Conservation (phyloP, 768 basidiomycete species). For the Boletus speciosus region DNA sequence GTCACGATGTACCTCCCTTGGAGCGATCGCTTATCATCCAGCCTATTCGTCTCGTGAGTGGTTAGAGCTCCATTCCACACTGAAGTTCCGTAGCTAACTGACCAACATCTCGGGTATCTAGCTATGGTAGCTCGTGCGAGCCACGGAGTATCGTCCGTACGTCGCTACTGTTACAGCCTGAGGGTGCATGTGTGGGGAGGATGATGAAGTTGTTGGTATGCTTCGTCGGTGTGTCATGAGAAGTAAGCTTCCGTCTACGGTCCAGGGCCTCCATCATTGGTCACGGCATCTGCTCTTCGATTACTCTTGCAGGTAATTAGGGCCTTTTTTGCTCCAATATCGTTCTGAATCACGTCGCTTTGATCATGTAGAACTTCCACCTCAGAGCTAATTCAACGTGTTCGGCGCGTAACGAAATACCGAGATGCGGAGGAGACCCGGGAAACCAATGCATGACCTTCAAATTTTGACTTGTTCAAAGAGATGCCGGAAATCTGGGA, state of each 20-base stretch:
- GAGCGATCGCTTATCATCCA: not conserved
- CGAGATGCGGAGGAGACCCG: not conserved
- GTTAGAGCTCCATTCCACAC: not conserved
- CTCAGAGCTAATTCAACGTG: not conserved
- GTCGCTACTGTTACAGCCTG: not conserved
- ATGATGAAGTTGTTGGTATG: not conserved
- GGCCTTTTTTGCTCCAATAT: not conserved
- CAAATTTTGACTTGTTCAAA: not conserved
- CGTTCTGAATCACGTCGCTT: not conserved
- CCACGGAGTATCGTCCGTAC: not conserved
- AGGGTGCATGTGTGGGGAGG: not conserved
- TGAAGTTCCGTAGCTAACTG: not conserved
- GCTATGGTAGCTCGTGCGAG: not conserved
- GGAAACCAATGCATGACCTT: not conserved
- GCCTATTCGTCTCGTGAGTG: not conserved
- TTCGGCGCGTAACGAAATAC: not conserved
- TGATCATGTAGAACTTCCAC: not conserved
- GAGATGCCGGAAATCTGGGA: not conserved
- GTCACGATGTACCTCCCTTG: not conserved
- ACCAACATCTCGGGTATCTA: not conserved
- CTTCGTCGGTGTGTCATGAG: not conserved
- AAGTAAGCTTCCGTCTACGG: slow-evolving; percentile 2
- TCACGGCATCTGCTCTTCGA: not conserved
- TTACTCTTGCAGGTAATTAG: slow-evolving; percentile 1
- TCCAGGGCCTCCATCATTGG: not conserved